Evolutionary conservation across 345 rosid species (phyloP).

Genomic region (Aquilaria sinensis): DNA sequence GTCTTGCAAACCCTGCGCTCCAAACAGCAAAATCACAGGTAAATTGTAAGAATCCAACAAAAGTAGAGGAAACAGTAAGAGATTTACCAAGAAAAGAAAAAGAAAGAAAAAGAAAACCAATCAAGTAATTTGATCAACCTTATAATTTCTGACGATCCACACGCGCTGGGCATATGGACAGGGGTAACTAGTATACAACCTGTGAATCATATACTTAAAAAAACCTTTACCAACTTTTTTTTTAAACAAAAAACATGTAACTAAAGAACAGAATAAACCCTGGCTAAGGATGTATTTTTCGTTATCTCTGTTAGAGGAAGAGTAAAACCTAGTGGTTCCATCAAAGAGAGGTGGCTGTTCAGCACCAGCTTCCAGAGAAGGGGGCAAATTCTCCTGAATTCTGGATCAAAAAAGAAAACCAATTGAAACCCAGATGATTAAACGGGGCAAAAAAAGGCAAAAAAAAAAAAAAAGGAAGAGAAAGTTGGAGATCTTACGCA

Average conservation of each 20-base stretch:
- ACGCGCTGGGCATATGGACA: conserved; percentile 91
- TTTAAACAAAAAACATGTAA: background rate
- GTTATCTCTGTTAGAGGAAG: background rate
- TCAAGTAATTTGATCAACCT: conserved; percentile 33
- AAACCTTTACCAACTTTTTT: background rate
- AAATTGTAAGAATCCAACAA: no score
- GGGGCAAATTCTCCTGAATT: conserved; percentile 40
- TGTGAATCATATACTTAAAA: conserved; percentile 8
- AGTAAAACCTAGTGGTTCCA: conserved; percentile 55
- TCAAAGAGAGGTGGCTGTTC: conserved; percentile 69
- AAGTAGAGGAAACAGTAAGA: no score
- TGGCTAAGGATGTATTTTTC: background rate
- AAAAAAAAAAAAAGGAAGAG: background rate
- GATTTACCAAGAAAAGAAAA: background rate
- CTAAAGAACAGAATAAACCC: background rate
- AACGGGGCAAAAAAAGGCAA: background rate
- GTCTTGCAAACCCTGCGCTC: conserved; percentile 70
- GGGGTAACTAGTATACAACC: conserved; percentile 52
- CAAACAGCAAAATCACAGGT: background rate
- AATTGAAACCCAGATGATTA: conserved; percentile 1
- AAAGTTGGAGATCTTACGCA: conserved; percentile 16
- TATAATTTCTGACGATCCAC: conserved; percentile 89
- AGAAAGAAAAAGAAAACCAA: background rate
- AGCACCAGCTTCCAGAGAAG: conserved; percentile 41
- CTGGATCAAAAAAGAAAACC: background rate